phyloP scores from a whole-genome alignment of 2,329 filamentous ascomycete genomes.

The Cordyceps fumosorosea region DNA sequence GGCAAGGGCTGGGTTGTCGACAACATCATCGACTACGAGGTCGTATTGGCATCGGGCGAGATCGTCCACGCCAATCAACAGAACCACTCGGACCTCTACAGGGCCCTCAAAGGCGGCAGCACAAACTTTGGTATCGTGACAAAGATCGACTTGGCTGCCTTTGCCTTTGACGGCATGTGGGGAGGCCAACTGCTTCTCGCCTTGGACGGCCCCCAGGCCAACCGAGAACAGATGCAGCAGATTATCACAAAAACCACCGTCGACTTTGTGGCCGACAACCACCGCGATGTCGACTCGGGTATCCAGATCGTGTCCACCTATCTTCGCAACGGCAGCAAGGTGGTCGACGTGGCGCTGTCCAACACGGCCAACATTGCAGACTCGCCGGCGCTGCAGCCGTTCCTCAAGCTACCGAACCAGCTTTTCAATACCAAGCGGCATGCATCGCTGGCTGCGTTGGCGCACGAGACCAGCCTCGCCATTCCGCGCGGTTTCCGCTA shows the following conservation, averaged over 20 bases:
- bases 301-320: slow-evolving; percentile 13
- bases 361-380: slow-evolving; percentile 13
- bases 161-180: slow-evolving; percentile 16
- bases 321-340: slow-evolving; percentile 8
- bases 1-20: slow-evolving; percentile 35
- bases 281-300: slow-evolving; percentile 7
- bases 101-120: slow-evolving; percentile 40
- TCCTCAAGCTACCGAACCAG: slow-evolving; percentile 14
- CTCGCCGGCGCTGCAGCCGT: slow-evolving; percentile 11
- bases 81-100: slow-evolving; percentile 37
- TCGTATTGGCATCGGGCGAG: slow-evolving; percentile 37
- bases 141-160: slow-evolving; percentile 22
- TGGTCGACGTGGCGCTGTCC: slow-evolving; percentile 8
- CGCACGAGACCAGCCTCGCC: slow-evolving; percentile 13
- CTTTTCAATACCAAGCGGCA: slow-evolving; percentile 5
- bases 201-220: background rate
- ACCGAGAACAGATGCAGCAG: slow-evolving; percentile 5
- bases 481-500: slow-evolving; percentile 16
- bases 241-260: slow-evolving; percentile 6
- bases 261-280: slow-evolving; percentile 11
- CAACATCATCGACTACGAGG: slow-evolving; percentile 34
- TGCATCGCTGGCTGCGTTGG: slow-evolving; percentile 13
- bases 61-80: slow-evolving; percentile 35
- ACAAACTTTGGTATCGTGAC: slow-evolving; percentile 39
- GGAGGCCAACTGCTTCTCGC: slow-evolving; percentile 13